These are phyloP conservation scores for Lipomyces orientalis DNA, from an alignment of 805 yeast species.

Conservation along the genomic window DNA sequence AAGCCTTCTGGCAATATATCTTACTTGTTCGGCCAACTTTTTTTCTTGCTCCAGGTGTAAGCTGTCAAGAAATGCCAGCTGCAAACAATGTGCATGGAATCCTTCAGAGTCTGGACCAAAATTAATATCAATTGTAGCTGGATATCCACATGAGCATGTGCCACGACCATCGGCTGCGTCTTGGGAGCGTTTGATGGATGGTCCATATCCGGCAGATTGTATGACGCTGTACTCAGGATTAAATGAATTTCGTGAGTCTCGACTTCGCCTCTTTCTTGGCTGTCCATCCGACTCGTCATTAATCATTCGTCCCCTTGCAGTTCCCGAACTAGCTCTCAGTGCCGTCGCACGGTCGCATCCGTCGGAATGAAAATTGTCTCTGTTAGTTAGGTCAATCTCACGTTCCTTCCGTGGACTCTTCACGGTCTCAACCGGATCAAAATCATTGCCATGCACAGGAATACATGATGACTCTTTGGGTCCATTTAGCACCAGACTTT, in stretches of 20 bases:
- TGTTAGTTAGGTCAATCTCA: constrained; percentile 2
- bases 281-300: too few species aligned
- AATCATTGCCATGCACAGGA: background rate
- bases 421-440: background rate
- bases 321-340: too few species aligned
- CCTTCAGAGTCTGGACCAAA: constrained; percentile 63
- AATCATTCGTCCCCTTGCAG: too few species aligned
- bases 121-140: constrained; percentile 47
- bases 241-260: background rate
- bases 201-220: background rate
- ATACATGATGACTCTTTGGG: background rate
- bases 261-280: too few species aligned
- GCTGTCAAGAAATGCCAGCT: constrained; percentile 55
- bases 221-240: constrained; percentile 4
- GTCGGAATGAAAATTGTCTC: constrained; percentile 4
- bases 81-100: constrained; percentile 62
- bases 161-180: too few species aligned
- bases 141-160: background rate
- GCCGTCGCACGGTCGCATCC: background rate
- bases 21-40: constrained; percentile 52
- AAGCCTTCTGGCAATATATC: constrained; percentile 50
- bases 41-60: constrained; percentile 52
- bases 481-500: constrained; percentile 11
- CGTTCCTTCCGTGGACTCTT: background rate
- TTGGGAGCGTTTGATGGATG: too few species aligned